Base-by-base conservation (phyloP, 371 early-diverging fungal genomes). In the Syncephalis plumigaleata region DNA sequence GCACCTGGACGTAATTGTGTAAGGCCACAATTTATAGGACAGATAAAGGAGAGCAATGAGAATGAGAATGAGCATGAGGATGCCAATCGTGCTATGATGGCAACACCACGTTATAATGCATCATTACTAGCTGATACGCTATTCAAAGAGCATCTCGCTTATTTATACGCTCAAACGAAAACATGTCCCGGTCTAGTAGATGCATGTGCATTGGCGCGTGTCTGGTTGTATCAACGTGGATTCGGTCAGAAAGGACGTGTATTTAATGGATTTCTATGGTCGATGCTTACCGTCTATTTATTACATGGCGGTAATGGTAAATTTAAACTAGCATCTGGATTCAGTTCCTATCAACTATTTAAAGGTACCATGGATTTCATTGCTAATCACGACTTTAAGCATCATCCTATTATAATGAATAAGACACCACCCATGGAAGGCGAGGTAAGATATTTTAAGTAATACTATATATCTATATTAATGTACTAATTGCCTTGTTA, bases 41-140 rank as follows among this genome's bases (percentile, higher is more conserved):
- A 3, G 40, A 51, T 36, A 21, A 53, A 51, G 3, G 53, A 44
- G 7, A 46, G 46, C 11, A 49, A 51, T 0, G 47, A 45, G 1
- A 48, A 46, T 8, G 61, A 63, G 9, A 58, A 55, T n/a, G n/a
- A n/a, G n/a, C n/a, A n/a, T 31, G 31, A 11, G 7, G 4, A 4
- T 7, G 31, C 31, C 31, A 11, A 31, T 31, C 7, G 11, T 4
- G 4, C 11, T 4, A 11, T 11, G 24, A 65, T 67, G 0, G 60
- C 92, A 1, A 96, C 96, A 20, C 92, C 96, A 22, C 83, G 73
- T 40, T 95, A 95, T 71, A 96, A 94, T 58, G 69, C 87, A 0
- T 71, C 84, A 2, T 51, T 96, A 13, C 65, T 88, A 42, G 62
- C 67, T 52, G 96, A 94, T 51, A 77, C 78, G 1, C 57, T 71